Evolutionary conservation across 2,329 filamentous ascomycete genomes (phyloP).

Genomic region (Thermomyces lanuginosus): DNA sequence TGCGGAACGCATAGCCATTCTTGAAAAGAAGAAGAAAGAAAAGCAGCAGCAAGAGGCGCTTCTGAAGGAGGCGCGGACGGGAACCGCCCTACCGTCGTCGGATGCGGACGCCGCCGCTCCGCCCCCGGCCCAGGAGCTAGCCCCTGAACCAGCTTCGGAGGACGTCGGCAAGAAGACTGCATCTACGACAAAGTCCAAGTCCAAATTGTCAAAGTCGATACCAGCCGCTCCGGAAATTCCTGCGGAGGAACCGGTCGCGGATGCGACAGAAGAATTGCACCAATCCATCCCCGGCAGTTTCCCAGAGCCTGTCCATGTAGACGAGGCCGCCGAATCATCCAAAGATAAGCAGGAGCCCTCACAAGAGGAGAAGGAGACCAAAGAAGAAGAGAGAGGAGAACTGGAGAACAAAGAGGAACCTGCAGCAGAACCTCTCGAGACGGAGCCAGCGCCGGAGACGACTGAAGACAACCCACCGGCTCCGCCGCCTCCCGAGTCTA

Average conservation of each 20-base stretch:
- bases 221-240: constrained; percentile 28
- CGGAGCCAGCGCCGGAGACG: constrained; percentile 6
- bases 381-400: constrained; percentile 4
- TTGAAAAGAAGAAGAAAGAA: constrained; percentile 28
- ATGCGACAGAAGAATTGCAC: constrained; percentile 12
- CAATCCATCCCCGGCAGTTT: constrained; percentile 39
- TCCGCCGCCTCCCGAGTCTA: constrained; percentile 38
- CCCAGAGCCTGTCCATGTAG: constrained; percentile 31
- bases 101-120: constrained; percentile 15
- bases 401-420: constrained; percentile 9
- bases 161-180: constrained; percentile 8
- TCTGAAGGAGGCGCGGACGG: constrained; percentile 22
- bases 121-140: constrained; percentile 21
- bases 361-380: constrained; percentile 10
- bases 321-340: constrained; percentile 26
- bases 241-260: constrained; percentile 10
- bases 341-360: constrained; percentile 17
- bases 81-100: constrained; percentile 17
- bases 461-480: constrained; percentile 22
- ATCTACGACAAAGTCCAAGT: constrained; percentile 9
- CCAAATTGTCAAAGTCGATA: constrained; percentile 12
- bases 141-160: constrained; percentile 17
- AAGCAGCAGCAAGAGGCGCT: constrained; percentile 22
- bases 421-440: constrained; percentile 16
- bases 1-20: constrained; percentile 37